These are phyloP conservation scores for Coemansia sp. DNA, from an alignment of 192 early-diverging fungal genomes.

Conservation along the genomic window DNA sequence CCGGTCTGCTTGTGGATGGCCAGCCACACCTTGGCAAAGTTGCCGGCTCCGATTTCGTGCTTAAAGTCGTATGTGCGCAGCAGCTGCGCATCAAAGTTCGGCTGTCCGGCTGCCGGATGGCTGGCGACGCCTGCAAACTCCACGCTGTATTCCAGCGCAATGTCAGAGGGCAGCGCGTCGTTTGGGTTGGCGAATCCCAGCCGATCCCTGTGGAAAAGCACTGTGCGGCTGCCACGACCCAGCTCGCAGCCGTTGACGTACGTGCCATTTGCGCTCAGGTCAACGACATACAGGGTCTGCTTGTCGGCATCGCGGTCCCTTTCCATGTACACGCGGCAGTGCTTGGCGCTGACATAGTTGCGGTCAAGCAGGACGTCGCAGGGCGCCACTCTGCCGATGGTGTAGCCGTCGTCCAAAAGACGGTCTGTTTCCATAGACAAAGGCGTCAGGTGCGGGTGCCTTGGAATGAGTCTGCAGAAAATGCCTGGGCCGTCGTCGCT, in stretches of 20 bases:
- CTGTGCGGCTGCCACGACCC: conserved; percentile 44
- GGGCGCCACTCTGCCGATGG: conserved; percentile 30
- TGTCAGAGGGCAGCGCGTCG: conserved; percentile 29
- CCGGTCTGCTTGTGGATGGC: conserved; percentile 50
- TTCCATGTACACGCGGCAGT: conserved; percentile 44
- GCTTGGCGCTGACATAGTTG: conserved; percentile 34
- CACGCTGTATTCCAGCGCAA: conserved; percentile 47
- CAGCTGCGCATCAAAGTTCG: conserved; percentile 21
- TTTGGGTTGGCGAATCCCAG: conserved; percentile 27
- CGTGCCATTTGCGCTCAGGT: conserved; percentile 49
- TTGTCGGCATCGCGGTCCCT: conserved; percentile 12
- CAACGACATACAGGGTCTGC: conserved; percentile 28
- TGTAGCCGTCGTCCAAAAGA: conserved; percentile 35
- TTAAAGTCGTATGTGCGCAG: conserved; percentile 50
- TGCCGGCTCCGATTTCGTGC: conserved; percentile 45
- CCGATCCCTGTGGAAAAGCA: conserved; percentile 47
- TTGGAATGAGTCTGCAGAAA: conserved; percentile 32
- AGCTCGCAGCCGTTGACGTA: conserved; percentile 43
- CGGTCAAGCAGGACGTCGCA: conserved; percentile 36
- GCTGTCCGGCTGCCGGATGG: conserved; percentile 4
- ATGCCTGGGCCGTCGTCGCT: conserved; percentile 14
- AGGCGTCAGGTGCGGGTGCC: conserved; percentile 39
- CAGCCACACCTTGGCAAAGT: conserved; percentile 54
- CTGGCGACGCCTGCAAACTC: conserved; percentile 15
- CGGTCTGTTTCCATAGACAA: conserved; percentile 24